Evolutionary conservation across 2,329 filamentous ascomycete species (phyloP).

Genomic region (Rutstroemia sydowiana): DNA sequence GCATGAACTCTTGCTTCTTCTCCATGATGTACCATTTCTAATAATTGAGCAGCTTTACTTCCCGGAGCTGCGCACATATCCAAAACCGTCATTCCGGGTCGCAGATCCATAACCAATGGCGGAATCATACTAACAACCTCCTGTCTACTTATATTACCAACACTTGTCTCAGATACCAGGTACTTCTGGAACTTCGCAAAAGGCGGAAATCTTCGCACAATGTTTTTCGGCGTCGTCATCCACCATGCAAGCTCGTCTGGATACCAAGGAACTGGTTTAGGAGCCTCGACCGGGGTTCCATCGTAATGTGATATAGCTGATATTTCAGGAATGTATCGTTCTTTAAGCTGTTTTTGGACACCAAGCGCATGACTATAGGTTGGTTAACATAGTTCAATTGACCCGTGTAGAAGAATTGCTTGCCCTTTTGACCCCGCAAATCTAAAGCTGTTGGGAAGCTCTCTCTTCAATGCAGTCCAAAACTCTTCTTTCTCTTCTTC

Average conservation of each 20-base stretch:
- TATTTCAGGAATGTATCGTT: constrained; percentile 86
- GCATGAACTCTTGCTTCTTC: constrained; percentile 77
- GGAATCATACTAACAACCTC: constrained; percentile 99
- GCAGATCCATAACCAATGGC: constrained; percentile 83
- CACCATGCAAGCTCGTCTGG: constrained; percentile 92
- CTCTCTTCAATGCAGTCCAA: constrained; percentile 74
- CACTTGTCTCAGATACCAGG: constrained; percentile 91
- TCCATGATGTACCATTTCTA: constrained; percentile 88
- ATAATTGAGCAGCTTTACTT: constrained; percentile 90
- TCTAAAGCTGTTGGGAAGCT: constrained; percentile 93
- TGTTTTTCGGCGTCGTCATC: constrained; percentile 97
- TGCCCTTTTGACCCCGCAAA: constrained; percentile 94
- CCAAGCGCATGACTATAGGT: constrained; percentile 73
- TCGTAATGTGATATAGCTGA: constrained; percentile 76
- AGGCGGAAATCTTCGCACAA: constrained; percentile 85
- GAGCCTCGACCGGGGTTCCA: constrained; percentile 73
- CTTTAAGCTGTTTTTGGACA: constrained; percentile 81
- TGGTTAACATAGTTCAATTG: constrained; percentile 6
- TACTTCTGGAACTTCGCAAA: constrained; percentile 97
- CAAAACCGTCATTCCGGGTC: constrained; percentile 84
- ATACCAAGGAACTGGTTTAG: constrained; percentile 81
- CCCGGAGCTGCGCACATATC: constrained; percentile 96
- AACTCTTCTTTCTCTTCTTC: constrained; percentile 74
- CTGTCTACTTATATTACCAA: constrained; percentile 95
- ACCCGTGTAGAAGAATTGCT: constrained; percentile 19